These are phyloP conservation scores for Spinellus fusiger DNA, from an alignment of 192 early-diverging fungal genomes.

Conservation along the genomic window DNA sequence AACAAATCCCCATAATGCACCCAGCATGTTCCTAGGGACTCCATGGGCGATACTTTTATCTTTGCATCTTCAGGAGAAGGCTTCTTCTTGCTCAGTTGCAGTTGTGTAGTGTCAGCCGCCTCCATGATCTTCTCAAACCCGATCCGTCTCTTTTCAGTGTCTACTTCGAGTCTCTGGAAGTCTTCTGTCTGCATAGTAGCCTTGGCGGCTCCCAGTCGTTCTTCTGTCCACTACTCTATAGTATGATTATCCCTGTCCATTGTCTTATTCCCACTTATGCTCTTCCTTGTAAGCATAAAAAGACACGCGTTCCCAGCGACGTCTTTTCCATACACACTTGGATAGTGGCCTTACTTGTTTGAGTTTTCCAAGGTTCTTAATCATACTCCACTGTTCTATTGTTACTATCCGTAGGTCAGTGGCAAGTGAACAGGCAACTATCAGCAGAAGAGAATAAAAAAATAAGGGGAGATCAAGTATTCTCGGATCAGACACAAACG, in stretches of 20 bases:
- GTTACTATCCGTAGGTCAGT: no score
- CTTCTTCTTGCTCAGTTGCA: constrained; percentile 59
- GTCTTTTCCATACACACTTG: background rate
- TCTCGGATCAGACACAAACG: background rate
- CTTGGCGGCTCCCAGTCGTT: constrained; percentile 65
- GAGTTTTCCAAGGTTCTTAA: constrained; percentile 61
- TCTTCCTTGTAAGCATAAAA: background rate
- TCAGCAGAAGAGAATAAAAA: background rate
- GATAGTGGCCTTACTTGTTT: constrained; percentile 44
- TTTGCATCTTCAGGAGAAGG: constrained; percentile 57
- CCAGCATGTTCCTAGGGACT: constrained; percentile 62
- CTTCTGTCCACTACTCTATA: constrained; percentile 62
- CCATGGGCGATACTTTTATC: constrained; percentile 56
- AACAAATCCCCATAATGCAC: constrained; percentile 51
- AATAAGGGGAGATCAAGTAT: background rate
- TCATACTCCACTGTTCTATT: constrained; percentile 21
- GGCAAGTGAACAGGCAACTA: no score
- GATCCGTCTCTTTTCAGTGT: constrained; percentile 62
- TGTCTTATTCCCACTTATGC: background rate
- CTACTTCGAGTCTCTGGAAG: constrained; percentile 70
- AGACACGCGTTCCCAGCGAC: background rate
- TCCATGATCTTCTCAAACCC: constrained; percentile 60
- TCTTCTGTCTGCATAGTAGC: constrained; percentile 76
- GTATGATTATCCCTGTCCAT: no score
- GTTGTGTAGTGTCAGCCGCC: constrained; percentile 41